Evolutionary conservation across 2,329 filamentous ascomycete species (phyloP).

Genomic region (Pseudogymnoascus sp.): DNA sequence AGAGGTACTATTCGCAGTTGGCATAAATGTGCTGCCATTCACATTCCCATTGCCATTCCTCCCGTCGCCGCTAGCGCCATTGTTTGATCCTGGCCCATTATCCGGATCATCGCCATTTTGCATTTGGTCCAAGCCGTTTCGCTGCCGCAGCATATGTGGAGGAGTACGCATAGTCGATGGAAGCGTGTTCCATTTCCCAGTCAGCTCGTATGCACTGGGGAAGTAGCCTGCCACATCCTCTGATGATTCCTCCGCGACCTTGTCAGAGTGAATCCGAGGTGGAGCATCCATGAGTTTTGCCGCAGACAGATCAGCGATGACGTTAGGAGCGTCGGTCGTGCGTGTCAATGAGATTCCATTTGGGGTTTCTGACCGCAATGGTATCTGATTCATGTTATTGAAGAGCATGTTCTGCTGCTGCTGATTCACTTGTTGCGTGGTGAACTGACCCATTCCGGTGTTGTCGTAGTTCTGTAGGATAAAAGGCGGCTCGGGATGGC

Average conservation of each 20-base stretch:
- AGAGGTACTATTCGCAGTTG: background rate
- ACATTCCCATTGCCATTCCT: background rate
- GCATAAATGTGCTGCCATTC: background rate
- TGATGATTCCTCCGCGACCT: background rate
- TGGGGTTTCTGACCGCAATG: background rate
- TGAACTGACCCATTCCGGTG: background rate
- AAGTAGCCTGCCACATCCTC: background rate
- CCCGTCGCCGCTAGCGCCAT: background rate
- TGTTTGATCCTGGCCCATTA: background rate
- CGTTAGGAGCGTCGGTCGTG: background rate
- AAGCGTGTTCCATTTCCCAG: background rate
- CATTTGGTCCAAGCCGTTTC: background rate
- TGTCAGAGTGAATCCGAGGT: background rate
- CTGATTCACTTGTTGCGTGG: background rate
- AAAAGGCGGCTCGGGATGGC: background rate
- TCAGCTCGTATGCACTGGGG: slow-evolving; percentile 1
- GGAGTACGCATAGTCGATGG: background rate
- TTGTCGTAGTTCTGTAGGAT: background rate
- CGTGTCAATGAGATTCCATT: background rate
- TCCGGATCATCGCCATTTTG: background rate
- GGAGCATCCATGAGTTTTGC: background rate
- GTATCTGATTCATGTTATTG: background rate
- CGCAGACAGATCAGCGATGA: background rate
- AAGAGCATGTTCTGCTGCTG: background rate
- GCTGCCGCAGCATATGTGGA: background rate